Evolutionary conservation across 805 yeast genomes (phyloP), one percentile per base, ranked within the genome.

Genomic region (Saccharomycopsis microspora): DNA sequence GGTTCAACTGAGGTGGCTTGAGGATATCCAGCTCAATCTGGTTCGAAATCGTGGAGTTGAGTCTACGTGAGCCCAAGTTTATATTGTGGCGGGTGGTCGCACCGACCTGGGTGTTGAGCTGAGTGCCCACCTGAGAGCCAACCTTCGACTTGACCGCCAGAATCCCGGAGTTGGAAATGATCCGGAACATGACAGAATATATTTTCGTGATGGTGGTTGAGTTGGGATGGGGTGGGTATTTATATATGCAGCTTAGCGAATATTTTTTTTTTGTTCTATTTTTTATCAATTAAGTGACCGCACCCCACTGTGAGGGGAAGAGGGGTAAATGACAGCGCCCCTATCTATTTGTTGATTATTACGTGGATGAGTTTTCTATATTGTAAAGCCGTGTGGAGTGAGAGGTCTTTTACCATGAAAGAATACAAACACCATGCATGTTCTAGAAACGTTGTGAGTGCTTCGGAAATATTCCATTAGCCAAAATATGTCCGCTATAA

Each of bases 1-100:
- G 27, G 42, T 60, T 43, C 33, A 37, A 40, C 10, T 50, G 54
- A 47, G 67, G 46, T 5, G 48, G 46, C 43, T 47, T 42, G 41
- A 39, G 43, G 35, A 47, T 48, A 42, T 50, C 50, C 27, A 45
- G 46, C 29, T 52, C 52, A 30, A 48, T 45, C 30, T 34, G 41
- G 41, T 36, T 41, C 19, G 39, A 45, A 39, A 41, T 33, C 35
- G 52, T 32, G 3, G 49, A 32, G 44, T 51, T 51, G 29, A 51
- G 38, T 32, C 54, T 41, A 5, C 52, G 44, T 10, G 54, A 45
- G 5, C 49, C 40, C 9, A 49, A n/a, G 39, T 51, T 51, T 42
- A 51, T 38, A 39, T 45, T 48, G 41, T 50, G 44, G 41, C 52
- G 44, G 19, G 47, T 19, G 33, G 51, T 45, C 32, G 43, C 46